phyloP scores from a whole-genome alignment of 805 yeast species.

The Scheffersomyces ergatensis region DNA sequence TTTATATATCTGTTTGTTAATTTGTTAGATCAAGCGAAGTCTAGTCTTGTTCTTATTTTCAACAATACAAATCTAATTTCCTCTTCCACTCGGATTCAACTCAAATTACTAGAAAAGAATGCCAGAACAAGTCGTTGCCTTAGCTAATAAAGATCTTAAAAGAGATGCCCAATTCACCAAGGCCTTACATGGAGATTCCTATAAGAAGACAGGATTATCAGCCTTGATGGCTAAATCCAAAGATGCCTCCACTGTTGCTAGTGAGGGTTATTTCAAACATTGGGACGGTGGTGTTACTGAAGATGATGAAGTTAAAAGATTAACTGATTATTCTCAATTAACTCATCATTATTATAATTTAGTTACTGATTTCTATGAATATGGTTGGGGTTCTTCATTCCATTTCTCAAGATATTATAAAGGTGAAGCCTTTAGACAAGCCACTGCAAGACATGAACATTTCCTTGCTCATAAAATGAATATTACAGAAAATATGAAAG shows the following conservation, averaged over 20 bases:
- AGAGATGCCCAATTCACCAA: slow-evolving; percentile 74
- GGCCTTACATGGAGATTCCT: slow-evolving; percentile 81
- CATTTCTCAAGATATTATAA: slow-evolving; percentile 92
- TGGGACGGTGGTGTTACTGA: slow-evolving; percentile 90
- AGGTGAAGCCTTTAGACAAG: slow-evolving; percentile 93
- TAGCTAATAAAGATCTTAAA: slow-evolving; percentile 50
- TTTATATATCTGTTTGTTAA: too few relatives aligned
- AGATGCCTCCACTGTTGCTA: slow-evolving; percentile 75
- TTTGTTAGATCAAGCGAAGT: too few relatives aligned
- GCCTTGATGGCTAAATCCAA: slow-evolving; percentile 79
- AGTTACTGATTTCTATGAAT: slow-evolving; percentile 97
- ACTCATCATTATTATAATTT: slow-evolving; percentile 96
- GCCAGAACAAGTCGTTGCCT: slow-evolving; percentile 12
- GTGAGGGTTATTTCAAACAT: slow-evolving; percentile 88
- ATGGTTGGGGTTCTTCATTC: slow-evolving; percentile 99
- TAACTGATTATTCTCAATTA: slow-evolving; percentile 82
- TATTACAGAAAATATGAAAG: slow-evolving; percentile 75
- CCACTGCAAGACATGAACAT: slow-evolving; percentile 97
- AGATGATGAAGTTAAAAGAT: slow-evolving; percentile 69
- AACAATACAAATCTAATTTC: too few relatives aligned
- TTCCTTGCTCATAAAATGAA: slow-evolving; percentile 86
- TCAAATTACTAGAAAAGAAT: not conserved
- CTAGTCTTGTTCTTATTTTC: too few relatives aligned
- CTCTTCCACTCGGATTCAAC: not conserved
- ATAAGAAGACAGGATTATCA: slow-evolving; percentile 63